Evolutionary conservation across 2,329 filamentous ascomycete species (phyloP).

Genomic region (Penicillium sp.): DNA sequence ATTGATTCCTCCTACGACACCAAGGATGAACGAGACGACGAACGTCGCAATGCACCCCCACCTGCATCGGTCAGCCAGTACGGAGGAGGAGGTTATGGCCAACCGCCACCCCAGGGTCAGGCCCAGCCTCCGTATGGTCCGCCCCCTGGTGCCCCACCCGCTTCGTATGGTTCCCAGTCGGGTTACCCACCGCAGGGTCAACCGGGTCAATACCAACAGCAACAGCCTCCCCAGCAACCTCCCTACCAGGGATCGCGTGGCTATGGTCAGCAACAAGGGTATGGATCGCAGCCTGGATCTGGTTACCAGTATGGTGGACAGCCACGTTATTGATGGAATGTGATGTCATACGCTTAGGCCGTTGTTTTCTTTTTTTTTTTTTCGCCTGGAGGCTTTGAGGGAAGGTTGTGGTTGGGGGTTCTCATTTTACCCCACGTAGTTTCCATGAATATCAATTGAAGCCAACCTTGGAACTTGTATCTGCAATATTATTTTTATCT

Average conservation of each 20-base stretch:
- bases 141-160: conserved; percentile 19
- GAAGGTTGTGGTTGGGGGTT: background rate
- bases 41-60: conserved; percentile 29
- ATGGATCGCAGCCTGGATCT: conserved; percentile 20
- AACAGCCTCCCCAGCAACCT: conserved; percentile 3
- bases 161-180: conserved; percentile 13
- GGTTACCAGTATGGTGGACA: conserved; percentile 21
- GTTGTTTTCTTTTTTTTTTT: no score
- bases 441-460: background rate
- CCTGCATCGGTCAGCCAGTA: conserved; percentile 40
- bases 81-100: conserved; percentile 32
- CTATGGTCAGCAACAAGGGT: conserved; percentile 29
- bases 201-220: conserved; percentile 4
- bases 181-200: conserved; percentile 10
- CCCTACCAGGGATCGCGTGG: conserved; percentile 14
- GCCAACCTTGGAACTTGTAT: background rate
- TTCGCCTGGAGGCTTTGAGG: background rate
- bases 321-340: conserved; percentile 24
- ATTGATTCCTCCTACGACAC: conserved; percentile 66
- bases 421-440: background rate
- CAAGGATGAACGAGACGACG: conserved; percentile 61
- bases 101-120: conserved; percentile 22
- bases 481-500: background rate
- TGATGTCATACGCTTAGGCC: conserved; percentile 16
- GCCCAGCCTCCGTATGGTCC: conserved; percentile 24